Percentiles rank a stretch among this genome's conserved stretches.
These are phyloP conservation scores for Cystoderma amianthinum DNA, from an alignment of 768 basidiomycete genomes.

Conservation along the genomic window DNA sequence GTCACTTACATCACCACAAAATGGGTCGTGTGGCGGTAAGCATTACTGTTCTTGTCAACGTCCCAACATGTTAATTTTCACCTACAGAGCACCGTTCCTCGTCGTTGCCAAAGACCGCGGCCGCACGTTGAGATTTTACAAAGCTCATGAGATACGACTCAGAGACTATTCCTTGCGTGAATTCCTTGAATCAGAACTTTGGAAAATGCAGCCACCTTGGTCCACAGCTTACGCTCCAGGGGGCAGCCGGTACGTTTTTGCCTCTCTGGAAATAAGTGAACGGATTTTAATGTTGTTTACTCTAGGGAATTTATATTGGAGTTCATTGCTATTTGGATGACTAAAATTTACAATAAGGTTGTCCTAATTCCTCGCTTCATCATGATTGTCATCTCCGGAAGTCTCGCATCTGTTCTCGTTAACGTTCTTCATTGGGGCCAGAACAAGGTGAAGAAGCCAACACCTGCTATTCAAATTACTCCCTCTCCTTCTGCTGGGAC, in stretches of 20 bases:
- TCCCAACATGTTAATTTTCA: slow-evolving; percentile 1
- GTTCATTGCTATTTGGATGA: slow-evolving; percentile 41
- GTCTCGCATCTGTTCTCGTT: slow-evolving; percentile 59
- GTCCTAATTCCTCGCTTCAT: slow-evolving; percentile 65
- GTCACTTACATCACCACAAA: slow-evolving; percentile 80
- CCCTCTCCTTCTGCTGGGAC: slow-evolving; percentile 2
- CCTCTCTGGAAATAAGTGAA: neutral
- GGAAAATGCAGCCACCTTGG: slow-evolving; percentile 65
- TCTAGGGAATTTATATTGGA: slow-evolving; percentile 65
- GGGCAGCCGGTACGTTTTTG: slow-evolving; percentile 48
- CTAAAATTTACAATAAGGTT: slow-evolving; percentile 44
- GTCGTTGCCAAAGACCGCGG: slow-evolving; percentile 70
- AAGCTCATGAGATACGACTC: slow-evolving; percentile 54
- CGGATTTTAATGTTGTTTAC: slow-evolving; percentile 2
- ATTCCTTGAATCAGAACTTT: slow-evolving; percentile 61
- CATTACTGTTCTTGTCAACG: slow-evolving; percentile 9
- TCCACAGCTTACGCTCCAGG: slow-evolving; percentile 64
- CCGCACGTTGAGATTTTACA: slow-evolving; percentile 76
- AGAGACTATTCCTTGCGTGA: slow-evolving; percentile 52
- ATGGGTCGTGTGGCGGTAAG: slow-evolving; percentile 82
- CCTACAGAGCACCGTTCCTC: slow-evolving; percentile 64
- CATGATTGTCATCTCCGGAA: slow-evolving; percentile 60
- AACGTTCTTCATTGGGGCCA: slow-evolving; percentile 46
- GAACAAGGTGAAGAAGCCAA: neutral
- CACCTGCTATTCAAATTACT: neutral